Base-by-base conservation (phyloP, 352 stramenopile species). In the Saprolegnia parasitica region DNA sequence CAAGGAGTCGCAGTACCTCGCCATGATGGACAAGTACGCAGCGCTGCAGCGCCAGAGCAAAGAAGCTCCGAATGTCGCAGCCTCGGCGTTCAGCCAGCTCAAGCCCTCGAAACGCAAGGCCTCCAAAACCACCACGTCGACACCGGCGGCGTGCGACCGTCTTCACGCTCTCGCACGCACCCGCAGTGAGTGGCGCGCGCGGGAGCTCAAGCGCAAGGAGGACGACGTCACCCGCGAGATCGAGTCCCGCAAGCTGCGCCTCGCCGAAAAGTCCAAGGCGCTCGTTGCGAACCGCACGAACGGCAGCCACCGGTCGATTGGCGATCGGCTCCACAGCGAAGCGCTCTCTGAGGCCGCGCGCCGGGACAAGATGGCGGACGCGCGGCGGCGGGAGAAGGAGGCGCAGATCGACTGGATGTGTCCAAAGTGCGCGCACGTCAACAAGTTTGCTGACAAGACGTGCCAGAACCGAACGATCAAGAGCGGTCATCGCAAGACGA, bases 391-490 rank as follows among this genome's bases (percentile, higher is more conserved):
- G 13, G 23, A 89, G 39, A 73, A 75, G 6, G 79, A 86, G 40
- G 60, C 81, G 6, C 61, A 89, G 52, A 72, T 86, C 57, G 75
- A 89, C 73, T 93, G 85, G 85, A 91, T 88, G 76, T 93, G 85
- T 26, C 81, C 83, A 20, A 90, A 90, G 67, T 93, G 85, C 62
- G 81, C 83, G 0, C 84, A 77, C 57, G 66, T 82, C 40, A 93
- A 93, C 73, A 75, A 82, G 26, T 64, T 80, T 68, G 76, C 56
- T 37, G 78, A 91, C 64, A 73, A 74, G 26, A 72, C 76, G 26
- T 93, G 85, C 66, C 83, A 84, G 60, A 90, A 90, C 56, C 60
- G 83, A 1, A 70, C 89, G 6, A 1, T 15, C 39, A 54, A 40
- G 23, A 10, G 1, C 9, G 29, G 15, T 16, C 24, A 20, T 29